These are phyloP conservation scores for Nymphaea thermarum DNA, from an alignment of 164 flowering plant species.

Conservation along the genomic window DNA sequence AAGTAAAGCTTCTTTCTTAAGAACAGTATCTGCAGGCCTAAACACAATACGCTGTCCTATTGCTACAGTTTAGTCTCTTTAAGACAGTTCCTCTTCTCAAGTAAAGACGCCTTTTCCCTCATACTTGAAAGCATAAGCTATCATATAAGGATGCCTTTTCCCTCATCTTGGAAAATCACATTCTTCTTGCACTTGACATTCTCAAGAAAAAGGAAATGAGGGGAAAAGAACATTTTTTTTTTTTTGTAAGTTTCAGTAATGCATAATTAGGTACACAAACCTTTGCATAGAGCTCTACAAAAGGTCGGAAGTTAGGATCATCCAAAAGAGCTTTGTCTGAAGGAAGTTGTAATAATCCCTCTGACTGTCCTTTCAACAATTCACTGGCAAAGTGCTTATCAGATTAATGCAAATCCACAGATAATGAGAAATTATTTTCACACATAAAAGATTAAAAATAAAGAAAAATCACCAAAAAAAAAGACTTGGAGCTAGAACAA, in stretches of 20 bases:
- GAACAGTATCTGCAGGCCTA: too few relatives aligned
- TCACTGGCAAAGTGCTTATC: constrained; percentile 32
- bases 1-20: too few relatives aligned
- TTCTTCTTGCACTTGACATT: too few relatives aligned
- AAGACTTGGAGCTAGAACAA: not conserved
- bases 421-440: not conserved
- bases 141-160: too few relatives aligned
- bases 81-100: too few relatives aligned
- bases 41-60: too few relatives aligned
- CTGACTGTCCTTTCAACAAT: constrained; percentile 43
- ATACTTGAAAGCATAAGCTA: too few relatives aligned
- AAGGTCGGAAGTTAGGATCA: constrained; percentile 50
- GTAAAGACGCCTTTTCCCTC: too few relatives aligned
- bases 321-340: constrained; percentile 58
- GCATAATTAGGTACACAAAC: constrained; percentile 17
- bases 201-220: too few relatives aligned
- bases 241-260: not conserved
- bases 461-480: not conserved
- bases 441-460: not conserved
- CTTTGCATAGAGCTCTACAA: constrained; percentile 67
- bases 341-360: constrained; percentile 59
- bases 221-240: too few relatives aligned
- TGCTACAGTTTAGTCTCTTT: too few relatives aligned
- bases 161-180: too few relatives aligned
- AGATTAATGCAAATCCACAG: not conserved